A percentile compares a stretch with the other conserved stretches of the same genome.
Evolutionary conservation across 2,329 filamentous ascomycete genomes (phyloP).

Genomic region (Tricladium varicosporioides): DNA sequence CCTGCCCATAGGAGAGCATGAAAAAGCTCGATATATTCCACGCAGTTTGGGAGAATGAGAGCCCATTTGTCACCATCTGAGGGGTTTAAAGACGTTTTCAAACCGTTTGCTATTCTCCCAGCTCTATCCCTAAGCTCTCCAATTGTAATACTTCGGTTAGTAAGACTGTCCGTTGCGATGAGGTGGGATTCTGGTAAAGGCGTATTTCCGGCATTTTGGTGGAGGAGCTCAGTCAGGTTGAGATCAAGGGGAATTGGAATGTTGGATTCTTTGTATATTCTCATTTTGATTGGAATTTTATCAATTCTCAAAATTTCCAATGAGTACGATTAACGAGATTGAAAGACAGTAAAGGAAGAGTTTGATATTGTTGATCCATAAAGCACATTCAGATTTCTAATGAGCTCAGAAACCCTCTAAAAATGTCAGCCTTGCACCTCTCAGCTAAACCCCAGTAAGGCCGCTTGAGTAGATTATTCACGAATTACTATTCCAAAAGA

Average conservation of each 20-base stretch:
- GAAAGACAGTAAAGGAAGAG: too few relatives aligned
- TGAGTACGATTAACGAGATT: too few relatives aligned
- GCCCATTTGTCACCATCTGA: slow-evolving; percentile 40
- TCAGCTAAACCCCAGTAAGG: not conserved
- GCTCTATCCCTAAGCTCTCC: slow-evolving; percentile 42
- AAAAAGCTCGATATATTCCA: slow-evolving; percentile 43
- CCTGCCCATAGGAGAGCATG: slow-evolving; percentile 43
- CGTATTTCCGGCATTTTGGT: slow-evolving; percentile 32
- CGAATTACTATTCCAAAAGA: not conserved
- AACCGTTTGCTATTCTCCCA: slow-evolving; percentile 41
- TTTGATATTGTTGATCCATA: too few relatives aligned
- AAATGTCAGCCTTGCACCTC: not conserved
- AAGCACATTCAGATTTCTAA: too few relatives aligned
- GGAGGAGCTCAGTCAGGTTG: slow-evolving; percentile 45
- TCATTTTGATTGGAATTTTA: not conserved
- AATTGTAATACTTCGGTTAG: slow-evolving; percentile 44
- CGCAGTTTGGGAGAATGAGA: slow-evolving; percentile 44
- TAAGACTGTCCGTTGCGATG: slow-evolving; percentile 42
- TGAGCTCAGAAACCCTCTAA: not conserved
- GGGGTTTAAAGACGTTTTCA: slow-evolving; percentile 35
- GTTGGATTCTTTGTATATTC: slow-evolving; percentile 6
- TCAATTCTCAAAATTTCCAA: not conserved
- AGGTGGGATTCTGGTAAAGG: slow-evolving; percentile 42
- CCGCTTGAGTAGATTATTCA: not conserved
- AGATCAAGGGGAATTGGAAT: slow-evolving; percentile 37